phyloP scores from a whole-genome alignment of 1,139 yeast genomes.

The Tardiomyces blankii region DNA sequence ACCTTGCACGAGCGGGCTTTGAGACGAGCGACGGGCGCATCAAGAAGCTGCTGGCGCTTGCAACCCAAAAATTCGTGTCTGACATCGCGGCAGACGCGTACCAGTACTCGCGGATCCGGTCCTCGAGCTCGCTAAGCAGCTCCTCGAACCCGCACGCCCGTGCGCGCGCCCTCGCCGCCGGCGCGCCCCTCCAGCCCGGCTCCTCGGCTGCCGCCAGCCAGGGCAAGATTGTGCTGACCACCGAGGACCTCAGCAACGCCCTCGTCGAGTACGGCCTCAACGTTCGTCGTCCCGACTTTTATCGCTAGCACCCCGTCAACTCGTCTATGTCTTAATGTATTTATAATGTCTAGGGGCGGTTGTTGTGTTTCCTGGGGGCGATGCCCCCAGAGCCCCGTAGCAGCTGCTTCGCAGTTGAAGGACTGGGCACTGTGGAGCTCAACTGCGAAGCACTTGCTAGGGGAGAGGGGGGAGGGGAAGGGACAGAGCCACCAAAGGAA shows the following conservation, averaged over 20 bases:
- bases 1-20: slow-evolving; percentile 80
- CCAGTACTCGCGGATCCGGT: slow-evolving; percentile 85
- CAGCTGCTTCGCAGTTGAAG: no score
- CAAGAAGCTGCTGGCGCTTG: slow-evolving; percentile 78
- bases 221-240: slow-evolving; percentile 60
- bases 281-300: slow-evolving; percentile 85
- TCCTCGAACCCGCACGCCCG: slow-evolving; percentile 80
- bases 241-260: slow-evolving; percentile 84
- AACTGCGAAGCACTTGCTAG: no score
- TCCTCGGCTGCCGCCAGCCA: slow-evolving; percentile 14
- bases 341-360: not conserved
- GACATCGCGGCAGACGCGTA: slow-evolving; percentile 96
- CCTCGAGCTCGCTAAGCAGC: slow-evolving; percentile 70
- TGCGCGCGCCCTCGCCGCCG: slow-evolving; percentile 66
- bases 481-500: no score
- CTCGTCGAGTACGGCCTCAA: slow-evolving; percentile 88
- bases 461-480: no score
- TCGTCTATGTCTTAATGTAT: not conserved
- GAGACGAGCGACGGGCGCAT: slow-evolving; percentile 70
- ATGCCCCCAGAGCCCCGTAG: no score
- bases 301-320: slow-evolving; percentile 37
- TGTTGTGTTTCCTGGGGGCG: not conserved
- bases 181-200: slow-evolving; percentile 40
- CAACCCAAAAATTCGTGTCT: slow-evolving; percentile 89
- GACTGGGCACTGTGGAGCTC: no score